Base-by-base conservation (phyloP, 768 basidiomycete genomes). In the Candolleomyces eurysporus region DNA sequence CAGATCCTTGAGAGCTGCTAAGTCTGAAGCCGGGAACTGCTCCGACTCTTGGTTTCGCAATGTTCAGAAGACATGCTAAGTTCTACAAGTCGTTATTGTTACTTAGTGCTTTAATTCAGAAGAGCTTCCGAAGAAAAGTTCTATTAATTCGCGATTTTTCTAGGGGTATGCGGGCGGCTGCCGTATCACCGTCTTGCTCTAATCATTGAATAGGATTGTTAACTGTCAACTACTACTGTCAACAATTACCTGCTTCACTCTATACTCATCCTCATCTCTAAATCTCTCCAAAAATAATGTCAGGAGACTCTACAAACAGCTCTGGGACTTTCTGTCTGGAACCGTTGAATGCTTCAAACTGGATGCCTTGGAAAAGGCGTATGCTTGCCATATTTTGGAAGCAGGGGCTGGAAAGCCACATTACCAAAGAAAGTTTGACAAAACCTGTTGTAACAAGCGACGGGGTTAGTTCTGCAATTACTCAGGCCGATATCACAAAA, bases 351-450 rank as follows among this genome's bases (percentile, higher is more conserved):
- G 67, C 62, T 58, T 48, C 57, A 26, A 72, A 72, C 51, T 72
- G 70, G 69, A 61, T 69, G 62, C 66, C 67, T 14, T 69, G 67
- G 69, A 71, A 71, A 60, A 58, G 65, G 4, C 61, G 64, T 10
- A 71, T 72, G 66, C 50, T 68, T 31, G 71, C 71, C n/a, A 61
- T 72, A 30, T 61, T 73, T 13, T 49, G 59, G 11, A 71, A 71
- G 49, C 49, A 50, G 49, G 13, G 5, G 5, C 45, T 46, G 5
- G 45, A 46, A 4, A 19, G 14, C 5, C 5, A 16, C 19, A 21
- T 46, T 21, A 36, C 36, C 11, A 2, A 36, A 36, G 11, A 2
- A 17, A 3, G 8, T 17, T 39, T 6, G 6, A 46, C 26, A 36
- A 2, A 1, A 36, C 11, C 36, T 36, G 26, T 26, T 4, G 4